Evolutionary conservation across 2,329 filamentous ascomycete species (phyloP).

Genomic region (Metarhizium sp.): DNA sequence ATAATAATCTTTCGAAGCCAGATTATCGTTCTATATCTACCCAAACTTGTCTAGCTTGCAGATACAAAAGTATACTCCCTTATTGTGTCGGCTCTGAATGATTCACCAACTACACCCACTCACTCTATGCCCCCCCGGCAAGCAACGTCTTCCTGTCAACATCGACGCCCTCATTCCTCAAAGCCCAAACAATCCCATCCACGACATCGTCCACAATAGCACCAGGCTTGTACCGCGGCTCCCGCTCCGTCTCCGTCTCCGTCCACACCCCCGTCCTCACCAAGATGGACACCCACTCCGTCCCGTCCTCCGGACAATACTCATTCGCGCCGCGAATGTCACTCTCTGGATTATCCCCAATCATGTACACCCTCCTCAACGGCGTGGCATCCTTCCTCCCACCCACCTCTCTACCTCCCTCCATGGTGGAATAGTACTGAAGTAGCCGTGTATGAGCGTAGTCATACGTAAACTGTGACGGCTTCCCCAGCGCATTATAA

Average conservation of each 20-base stretch:
- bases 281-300: constrained; percentile 68
- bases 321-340: constrained; percentile 84
- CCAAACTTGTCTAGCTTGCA: not conserved
- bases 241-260: constrained; percentile 25
- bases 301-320: constrained; percentile 56
- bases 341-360: constrained; percentile 82
- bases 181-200: constrained; percentile 67
- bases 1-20: not conserved
- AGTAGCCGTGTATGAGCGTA: constrained; percentile 71
- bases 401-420: constrained; percentile 9
- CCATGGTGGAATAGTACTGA: constrained; percentile 25
- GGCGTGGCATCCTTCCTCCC: constrained; percentile 40
- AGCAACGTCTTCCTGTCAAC: not conserved
- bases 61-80: not conserved
- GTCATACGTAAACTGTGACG: constrained; percentile 64
- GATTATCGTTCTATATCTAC: not conserved
- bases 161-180: constrained; percentile 44
- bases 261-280: constrained; percentile 73
- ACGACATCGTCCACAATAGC: constrained; percentile 65
- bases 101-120: not conserved
- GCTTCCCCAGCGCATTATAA: constrained; percentile 73
- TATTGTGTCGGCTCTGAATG: not conserved
- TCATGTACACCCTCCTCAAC: constrained; percentile 81
- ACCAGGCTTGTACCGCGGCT: constrained; percentile 52
- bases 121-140: not conserved